Conservation (phyloP, 345 rosid genomes). For the Camelina neglecta region DNA sequence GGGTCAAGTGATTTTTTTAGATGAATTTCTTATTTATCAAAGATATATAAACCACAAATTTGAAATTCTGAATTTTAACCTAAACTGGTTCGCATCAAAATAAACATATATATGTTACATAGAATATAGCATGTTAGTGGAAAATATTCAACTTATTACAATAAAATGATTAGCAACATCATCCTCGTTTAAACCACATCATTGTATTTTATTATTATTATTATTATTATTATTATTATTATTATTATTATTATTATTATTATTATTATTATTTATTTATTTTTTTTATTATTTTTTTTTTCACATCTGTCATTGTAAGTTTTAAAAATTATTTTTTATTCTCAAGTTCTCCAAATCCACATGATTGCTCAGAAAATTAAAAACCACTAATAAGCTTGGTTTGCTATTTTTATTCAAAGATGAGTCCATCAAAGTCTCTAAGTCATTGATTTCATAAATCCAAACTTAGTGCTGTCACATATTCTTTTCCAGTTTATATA, state of each 20-base stretch:
- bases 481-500: slow-evolving; percentile 22
- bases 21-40: too few species aligned
- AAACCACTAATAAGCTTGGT: slow-evolving; percentile 32
- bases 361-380: slow-evolving; percentile 5
- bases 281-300: not conserved
- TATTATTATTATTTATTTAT: too few species aligned
- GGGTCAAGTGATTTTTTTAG: too few species aligned
- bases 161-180: not conserved
- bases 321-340: not conserved
- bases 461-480: slow-evolving; percentile 29
- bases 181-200: not conserved
- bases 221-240: too few species aligned
- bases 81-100: not conserved
- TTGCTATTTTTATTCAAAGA: slow-evolving; percentile 36
- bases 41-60: not conserved
- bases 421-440: slow-evolving; percentile 42
- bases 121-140: not conserved
- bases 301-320: not conserved
- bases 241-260: not conserved
- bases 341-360: not conserved
- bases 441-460: slow-evolving; percentile 38
- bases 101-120: not conserved
- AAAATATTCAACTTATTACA: too few species aligned
- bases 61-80: not conserved
- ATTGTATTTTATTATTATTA: not conserved